These are phyloP conservation scores for Mucor irregularis DNA, from an alignment of 371 early-diverging fungal genomes.

Conservation along the genomic window DNA sequence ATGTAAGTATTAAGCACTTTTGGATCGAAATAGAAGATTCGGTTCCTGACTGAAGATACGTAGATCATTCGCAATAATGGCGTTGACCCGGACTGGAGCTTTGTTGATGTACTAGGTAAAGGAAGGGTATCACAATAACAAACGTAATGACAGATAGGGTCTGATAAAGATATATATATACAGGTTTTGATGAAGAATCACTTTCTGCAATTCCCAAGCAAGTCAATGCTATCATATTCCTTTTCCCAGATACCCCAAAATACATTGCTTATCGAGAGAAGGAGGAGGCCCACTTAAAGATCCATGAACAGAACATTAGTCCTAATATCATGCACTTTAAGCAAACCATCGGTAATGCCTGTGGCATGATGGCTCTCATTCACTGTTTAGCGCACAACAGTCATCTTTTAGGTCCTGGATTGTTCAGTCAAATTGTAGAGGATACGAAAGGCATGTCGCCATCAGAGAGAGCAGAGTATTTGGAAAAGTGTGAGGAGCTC, in stretches of 20 bases:
- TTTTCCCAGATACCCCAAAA: constrained; percentile 67
- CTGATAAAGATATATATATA: background rate
- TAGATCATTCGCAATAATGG: constrained; percentile 63
- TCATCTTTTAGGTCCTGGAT: constrained; percentile 51
- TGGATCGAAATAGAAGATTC: background rate
- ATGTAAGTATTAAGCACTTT: constrained; percentile 34
- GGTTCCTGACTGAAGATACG: too few relatives aligned
- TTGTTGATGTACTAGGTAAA: constrained; percentile 65
- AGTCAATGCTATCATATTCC: constrained; percentile 77
- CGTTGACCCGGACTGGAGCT: constrained; percentile 49
- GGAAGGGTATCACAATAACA: too few relatives aligned
- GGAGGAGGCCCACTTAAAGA: constrained; percentile 54
- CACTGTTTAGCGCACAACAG: constrained; percentile 73
- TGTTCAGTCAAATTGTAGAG: constrained; percentile 62
- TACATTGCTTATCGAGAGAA: constrained; percentile 59
- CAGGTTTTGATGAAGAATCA: constrained; percentile 82
- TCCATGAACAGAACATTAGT: constrained; percentile 55
- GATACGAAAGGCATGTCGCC: constrained; percentile 61
- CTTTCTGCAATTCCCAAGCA: constrained; percentile 81
- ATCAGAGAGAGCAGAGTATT: constrained; percentile 66
- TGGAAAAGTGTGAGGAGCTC: constrained; percentile 63
- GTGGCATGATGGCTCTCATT: constrained; percentile 84
- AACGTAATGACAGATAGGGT: background rate
- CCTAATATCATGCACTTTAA: constrained; percentile 73
- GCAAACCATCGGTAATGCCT: constrained; percentile 93